These are phyloP conservation scores for Fulvia fulva DNA, from an alignment of 2,329 filamentous ascomycete genomes.

Conservation along the genomic window DNA sequence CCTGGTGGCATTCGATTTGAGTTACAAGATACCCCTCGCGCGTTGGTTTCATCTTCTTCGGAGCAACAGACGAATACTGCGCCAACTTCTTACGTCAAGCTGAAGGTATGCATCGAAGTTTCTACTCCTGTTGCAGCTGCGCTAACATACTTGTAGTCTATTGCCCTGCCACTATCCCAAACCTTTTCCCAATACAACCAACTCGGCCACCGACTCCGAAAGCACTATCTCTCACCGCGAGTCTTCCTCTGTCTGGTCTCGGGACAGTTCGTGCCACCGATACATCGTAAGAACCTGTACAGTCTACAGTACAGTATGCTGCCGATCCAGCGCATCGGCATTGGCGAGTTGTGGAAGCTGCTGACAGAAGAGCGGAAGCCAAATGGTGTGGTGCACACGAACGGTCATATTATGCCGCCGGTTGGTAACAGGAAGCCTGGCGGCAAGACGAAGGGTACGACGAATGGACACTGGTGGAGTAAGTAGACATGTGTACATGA, in stretches of 20 bases:
- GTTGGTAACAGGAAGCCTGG: constrained; percentile 10
- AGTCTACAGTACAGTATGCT: constrained; percentile 98
- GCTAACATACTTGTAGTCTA: constrained; percentile 54
- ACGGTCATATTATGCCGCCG: constrained; percentile 21
- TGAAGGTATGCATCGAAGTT: constrained; percentile 62
- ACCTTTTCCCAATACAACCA: constrained; percentile 99
- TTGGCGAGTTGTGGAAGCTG: constrained; percentile 74
- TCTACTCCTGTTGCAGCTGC: constrained; percentile 10
- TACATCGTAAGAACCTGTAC: constrained; percentile 91
- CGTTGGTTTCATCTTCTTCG: constrained; percentile 22
- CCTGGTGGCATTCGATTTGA: constrained; percentile 91
- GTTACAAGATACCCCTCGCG: constrained; percentile 65
- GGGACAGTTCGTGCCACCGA: constrained; percentile 80
- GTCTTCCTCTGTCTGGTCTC: constrained; percentile 86
- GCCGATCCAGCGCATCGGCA: constrained; percentile 72
- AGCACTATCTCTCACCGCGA: constrained; percentile 86
- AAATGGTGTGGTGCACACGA: constrained; percentile 10
- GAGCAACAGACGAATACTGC: constrained; percentile 31
- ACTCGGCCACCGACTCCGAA: constrained; percentile 83
- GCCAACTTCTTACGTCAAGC: constrained; percentile 75
- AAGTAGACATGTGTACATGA: constrained; percentile 13
- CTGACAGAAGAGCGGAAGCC: constrained; percentile 22
- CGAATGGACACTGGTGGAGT: constrained; percentile 31
- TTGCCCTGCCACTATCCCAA: constrained; percentile 81
- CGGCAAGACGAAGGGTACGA: constrained; percentile 12